Evolutionary conservation across 2,329 filamentous ascomycete species (phyloP).

Genomic region (Aspergillus novofumigatus): DNA sequence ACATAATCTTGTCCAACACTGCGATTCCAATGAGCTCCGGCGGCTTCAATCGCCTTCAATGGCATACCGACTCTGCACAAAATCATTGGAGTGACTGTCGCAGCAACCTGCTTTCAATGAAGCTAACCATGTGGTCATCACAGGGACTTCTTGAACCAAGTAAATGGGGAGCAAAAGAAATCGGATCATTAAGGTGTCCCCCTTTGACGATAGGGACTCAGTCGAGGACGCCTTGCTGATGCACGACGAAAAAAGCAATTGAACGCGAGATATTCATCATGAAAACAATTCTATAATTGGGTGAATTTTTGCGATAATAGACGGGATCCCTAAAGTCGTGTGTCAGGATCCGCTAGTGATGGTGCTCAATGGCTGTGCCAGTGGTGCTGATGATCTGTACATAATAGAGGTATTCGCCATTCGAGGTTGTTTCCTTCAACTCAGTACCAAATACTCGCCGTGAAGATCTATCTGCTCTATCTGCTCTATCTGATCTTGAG

Average conservation of each 20-base stretch:
- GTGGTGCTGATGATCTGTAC: slow-evolving; percentile 18
- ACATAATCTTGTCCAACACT: background rate
- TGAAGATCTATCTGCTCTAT: background rate
- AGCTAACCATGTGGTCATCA: background rate
- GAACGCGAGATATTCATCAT: background rate
- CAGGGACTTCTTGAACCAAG: slow-evolving; percentile 50
- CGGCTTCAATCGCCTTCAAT: background rate
- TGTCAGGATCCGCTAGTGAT: background rate
- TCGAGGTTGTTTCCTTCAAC: slow-evolving; percentile 17
- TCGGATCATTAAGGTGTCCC: slow-evolving; percentile 32
- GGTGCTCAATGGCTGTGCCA: background rate
- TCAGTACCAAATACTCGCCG: background rate
- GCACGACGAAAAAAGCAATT: background rate
- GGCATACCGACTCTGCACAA: background rate
- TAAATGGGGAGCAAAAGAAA: slow-evolving; percentile 47
- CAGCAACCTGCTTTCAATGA: background rate
- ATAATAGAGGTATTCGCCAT: slow-evolving; percentile 26
- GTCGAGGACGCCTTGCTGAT: slow-evolving; percentile 8
- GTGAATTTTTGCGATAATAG: background rate
- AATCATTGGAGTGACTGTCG: background rate
- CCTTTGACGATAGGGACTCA: slow-evolving; percentile 4
- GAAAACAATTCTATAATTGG: background rate
- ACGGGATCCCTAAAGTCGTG: background rate
- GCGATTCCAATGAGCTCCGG: background rate
- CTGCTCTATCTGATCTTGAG: background rate